Percentiles rank a stretch among this genome's conserved stretches.
Evolutionary conservation across 768 basidiomycete species (phyloP).

Genomic region (Cystobasidium tubakii): DNA sequence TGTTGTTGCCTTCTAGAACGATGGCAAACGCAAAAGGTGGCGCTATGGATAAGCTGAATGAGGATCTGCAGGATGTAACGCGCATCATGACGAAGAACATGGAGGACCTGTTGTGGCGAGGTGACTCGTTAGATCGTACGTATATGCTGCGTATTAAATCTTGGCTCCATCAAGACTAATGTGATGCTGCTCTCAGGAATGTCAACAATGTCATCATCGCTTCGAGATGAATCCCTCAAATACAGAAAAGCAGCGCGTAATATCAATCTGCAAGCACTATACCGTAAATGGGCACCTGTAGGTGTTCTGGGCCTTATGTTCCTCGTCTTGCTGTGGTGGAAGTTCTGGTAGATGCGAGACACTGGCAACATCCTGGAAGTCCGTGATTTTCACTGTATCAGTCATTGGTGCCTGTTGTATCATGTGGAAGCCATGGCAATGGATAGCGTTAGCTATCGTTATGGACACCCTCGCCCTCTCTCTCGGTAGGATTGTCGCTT

Average conservation of each 20-base stretch:
- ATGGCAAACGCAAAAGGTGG: slow-evolving; percentile 34
- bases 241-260: slow-evolving; percentile 92
- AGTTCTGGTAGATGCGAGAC: slow-evolving; percentile 48
- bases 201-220: slow-evolving; percentile 89
- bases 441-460: too few relatives aligned
- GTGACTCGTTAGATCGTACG: slow-evolving; percentile 91
- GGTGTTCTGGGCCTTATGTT: slow-evolving; percentile 61
- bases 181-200: slow-evolving; percentile 52
- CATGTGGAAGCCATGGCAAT: background rate
- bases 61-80: slow-evolving; percentile 94
- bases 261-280: slow-evolving; percentile 86
- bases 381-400: too few relatives aligned
- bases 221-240: slow-evolving; percentile 93
- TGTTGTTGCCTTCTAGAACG: slow-evolving; percentile 2
- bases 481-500: too few relatives aligned
- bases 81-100: slow-evolving; percentile 99
- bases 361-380: too few relatives aligned
- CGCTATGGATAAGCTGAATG: slow-evolving; percentile 77
- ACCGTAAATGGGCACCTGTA: slow-evolving; percentile 91
- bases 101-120: slow-evolving; percentile 97
- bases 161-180: background rate
- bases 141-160: slow-evolving; percentile 1
- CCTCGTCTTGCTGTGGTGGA: slow-evolving; percentile 64
- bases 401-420: background rate
- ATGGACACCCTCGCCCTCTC: too few relatives aligned